Base-by-base conservation (phyloP, 805 yeast genomes). In the Wickerhamiella nectarea region DNA sequence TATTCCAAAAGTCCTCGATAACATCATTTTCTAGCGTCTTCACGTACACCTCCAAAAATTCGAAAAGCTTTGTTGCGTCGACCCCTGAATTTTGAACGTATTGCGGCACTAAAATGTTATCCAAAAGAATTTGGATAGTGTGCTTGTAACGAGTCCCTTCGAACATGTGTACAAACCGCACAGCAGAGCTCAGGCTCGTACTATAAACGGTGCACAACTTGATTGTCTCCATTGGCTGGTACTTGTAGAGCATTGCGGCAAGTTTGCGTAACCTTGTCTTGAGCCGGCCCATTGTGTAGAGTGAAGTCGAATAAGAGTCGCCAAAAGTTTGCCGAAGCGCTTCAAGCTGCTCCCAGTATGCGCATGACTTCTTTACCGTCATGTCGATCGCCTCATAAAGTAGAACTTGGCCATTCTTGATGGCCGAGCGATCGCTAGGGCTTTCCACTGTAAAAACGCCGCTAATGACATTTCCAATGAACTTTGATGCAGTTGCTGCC, bases 371-470 rank as follows among this genome's bases (percentile, higher is more conserved):
- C 3, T 18, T 11, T 11, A 53, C 40, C 1, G 49, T 44, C 24
- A 44, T 19, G 12, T 49, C 46, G 20, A 52, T 22, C 18, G 54
- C 55, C 4, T 44, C 43, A 6, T 34, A 29, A 1, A 52, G 39
- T 14, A 47, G 36, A 10, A 34, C 44, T 14, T 76, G 61, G 45
- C 74, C 74, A 39, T 67, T 70, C 36, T 70, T 72, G 15, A 71
- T 75, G 9, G 72, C 68, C 15, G 71, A 61, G 36, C 72, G 47
- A n/a, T 60, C 58, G 11, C 67, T 67, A 0, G 80, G 80, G 0
- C 81, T 66, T 47, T 82, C 93, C 11, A 76, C 71, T 47, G 72
- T 80, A 55, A 82, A 80, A 0, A 80, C 89, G 1, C 89, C 89
- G 50, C 77, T 80, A 41, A 80, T 78, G 19, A 63, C 61, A 22